These are phyloP conservation scores for Rhizophagus prolifer DNA, from an alignment of 192 early-diverging fungal species.

Conservation along the genomic window DNA sequence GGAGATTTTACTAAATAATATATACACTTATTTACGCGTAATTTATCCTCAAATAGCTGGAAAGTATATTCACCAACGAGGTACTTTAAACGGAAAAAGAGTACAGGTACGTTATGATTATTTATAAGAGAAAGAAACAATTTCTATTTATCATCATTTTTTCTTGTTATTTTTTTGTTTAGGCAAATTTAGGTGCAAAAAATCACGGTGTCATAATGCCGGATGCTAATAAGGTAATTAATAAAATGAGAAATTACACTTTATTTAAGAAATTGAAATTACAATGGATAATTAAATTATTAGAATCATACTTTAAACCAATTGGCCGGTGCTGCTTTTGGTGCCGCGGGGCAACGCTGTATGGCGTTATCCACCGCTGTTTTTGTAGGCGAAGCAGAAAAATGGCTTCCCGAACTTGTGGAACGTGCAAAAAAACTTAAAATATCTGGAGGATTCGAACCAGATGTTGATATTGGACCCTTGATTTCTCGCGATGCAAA, in stretches of 20 bases:
- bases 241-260: not conserved
- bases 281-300: not conserved
- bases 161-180: slow-evolving; percentile 1
- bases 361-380: slow-evolving; percentile 94
- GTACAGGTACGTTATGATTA: slow-evolving; percentile 58
- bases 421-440: slow-evolving; percentile 82
- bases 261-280: not conserved
- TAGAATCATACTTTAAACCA: slow-evolving; percentile 88
- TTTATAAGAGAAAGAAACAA: too few relatives aligned
- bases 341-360: slow-evolving; percentile 97
- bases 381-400: slow-evolving; percentile 81
- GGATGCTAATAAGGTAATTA: slow-evolving; percentile 76
- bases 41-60: slow-evolving; percentile 53
- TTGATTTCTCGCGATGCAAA: slow-evolving; percentile 81
- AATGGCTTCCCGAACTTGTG: slow-evolving; percentile 89
- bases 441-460: slow-evolving; percentile 81
- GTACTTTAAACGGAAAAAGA: slow-evolving; percentile 87
- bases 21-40: not conserved
- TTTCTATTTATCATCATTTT: slow-evolving; percentile 10
- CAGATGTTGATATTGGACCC: slow-evolving; percentile 86
- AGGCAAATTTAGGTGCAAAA: slow-evolving; percentile 94
- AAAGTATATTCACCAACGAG: slow-evolving; percentile 84
- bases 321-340: slow-evolving; percentile 92
- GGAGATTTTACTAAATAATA: not conserved
- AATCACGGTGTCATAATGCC: slow-evolving; percentile 95